Evolutionary conservation across 805 yeast species (phyloP).

Genomic region (Blastobotrys americana): DNA sequence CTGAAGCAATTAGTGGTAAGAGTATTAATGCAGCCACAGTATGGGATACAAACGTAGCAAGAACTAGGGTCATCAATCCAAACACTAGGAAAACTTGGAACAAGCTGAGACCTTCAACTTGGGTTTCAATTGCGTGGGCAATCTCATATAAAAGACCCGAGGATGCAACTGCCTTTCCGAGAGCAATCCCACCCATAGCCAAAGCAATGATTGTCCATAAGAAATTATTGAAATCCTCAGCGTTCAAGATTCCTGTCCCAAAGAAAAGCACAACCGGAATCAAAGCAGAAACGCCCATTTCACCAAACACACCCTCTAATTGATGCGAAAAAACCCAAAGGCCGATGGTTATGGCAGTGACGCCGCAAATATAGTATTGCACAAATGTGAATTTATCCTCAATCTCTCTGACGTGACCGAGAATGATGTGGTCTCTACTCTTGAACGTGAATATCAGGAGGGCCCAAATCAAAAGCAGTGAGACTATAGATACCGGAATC

Average conservation of each 20-base stretch:
- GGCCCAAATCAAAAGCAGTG: constrained; percentile 64
- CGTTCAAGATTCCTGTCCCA: constrained; percentile 78
- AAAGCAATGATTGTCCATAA: constrained; percentile 93
- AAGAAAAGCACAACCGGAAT: constrained; percentile 86
- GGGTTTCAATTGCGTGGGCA: constrained; percentile 58
- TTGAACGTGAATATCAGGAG: constrained; percentile 61
- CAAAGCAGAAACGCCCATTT: constrained; percentile 93
- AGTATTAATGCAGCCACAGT: constrained; percentile 95
- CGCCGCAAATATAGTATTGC: constrained; percentile 68
- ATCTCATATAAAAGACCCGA: constrained; percentile 79
- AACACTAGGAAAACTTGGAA: constrained; percentile 71
- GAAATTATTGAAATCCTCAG: constrained; percentile 91
- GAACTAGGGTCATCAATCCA: constrained; percentile 69
- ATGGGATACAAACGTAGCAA: constrained; percentile 94
- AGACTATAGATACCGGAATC: constrained; percentile 64
- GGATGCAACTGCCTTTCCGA: constrained; percentile 90
- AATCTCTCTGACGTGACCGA: constrained; percentile 50
- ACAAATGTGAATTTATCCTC: constrained; percentile 60
- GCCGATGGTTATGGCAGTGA: constrained; percentile 64
- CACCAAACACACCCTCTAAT: constrained; percentile 71
- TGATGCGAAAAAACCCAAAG: constrained; percentile 87
- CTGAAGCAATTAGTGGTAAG: constrained; percentile 81
- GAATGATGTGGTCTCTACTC: constrained; percentile 40
- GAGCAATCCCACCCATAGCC: constrained; percentile 97
- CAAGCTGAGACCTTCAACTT: constrained; percentile 60